These are phyloP conservation scores for Metschnikowia lochheadii DNA, from an alignment of 805 yeast genomes.

Conservation along the genomic window DNA sequence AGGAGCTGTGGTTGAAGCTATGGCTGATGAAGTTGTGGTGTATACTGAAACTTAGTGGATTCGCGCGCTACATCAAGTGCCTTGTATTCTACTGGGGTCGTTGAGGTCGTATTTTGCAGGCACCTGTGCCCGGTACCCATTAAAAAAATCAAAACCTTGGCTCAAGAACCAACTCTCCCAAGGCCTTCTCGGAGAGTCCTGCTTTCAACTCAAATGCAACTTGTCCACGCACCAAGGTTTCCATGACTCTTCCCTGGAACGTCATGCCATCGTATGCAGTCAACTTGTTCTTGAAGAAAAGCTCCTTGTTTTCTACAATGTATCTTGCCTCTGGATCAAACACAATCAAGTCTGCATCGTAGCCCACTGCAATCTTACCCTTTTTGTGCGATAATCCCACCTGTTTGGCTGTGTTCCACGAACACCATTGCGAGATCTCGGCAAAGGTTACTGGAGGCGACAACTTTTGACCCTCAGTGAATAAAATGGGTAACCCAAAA, in stretches of 20 bases:
- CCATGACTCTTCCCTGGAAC: slow-evolving; percentile 69
- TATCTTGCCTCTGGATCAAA: slow-evolving; percentile 63
- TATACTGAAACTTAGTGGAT: background rate
- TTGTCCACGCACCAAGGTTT: slow-evolving; percentile 75
- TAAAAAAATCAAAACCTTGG: slow-evolving; percentile 37
- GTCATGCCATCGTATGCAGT: slow-evolving; percentile 79
- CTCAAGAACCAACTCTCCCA: slow-evolving; percentile 59
- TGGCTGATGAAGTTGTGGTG: background rate
- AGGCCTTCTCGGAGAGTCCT: slow-evolving; percentile 54
- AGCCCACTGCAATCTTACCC: slow-evolving; percentile 69
- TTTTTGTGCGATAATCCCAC: slow-evolving; percentile 71
- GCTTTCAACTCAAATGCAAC: slow-evolving; percentile 54
- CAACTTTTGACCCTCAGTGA: slow-evolving; percentile 64
- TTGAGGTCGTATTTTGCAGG: background rate
- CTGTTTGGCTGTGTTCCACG: slow-evolving; percentile 78
- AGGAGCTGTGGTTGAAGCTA: background rate
- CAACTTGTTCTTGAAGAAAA: slow-evolving; percentile 78
- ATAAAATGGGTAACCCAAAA: slow-evolving; percentile 75
- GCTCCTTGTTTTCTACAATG: slow-evolving; percentile 48
- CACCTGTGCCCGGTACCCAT: background rate
- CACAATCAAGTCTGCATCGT: slow-evolving; percentile 84
- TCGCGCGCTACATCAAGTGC: background rate
- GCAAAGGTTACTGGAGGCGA: slow-evolving; percentile 47
- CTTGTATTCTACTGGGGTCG: background rate
- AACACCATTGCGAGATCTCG: slow-evolving; percentile 78